phyloP scores from a whole-genome alignment of 495 filamentous ascomycete genomes.

The Friedmanniomyces simplex region DNA sequence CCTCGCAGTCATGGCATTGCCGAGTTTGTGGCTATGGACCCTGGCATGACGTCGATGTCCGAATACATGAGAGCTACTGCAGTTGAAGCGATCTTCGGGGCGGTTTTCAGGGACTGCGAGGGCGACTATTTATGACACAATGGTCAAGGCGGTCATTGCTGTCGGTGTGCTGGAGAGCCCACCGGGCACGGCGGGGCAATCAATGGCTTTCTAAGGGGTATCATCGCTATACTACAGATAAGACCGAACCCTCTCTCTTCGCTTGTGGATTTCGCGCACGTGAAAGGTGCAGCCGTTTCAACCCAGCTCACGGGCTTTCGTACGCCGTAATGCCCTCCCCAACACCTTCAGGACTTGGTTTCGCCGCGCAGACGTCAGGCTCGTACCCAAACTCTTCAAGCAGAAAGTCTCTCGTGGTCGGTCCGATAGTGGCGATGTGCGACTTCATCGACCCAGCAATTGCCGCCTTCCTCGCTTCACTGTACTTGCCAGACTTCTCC shows the following conservation, averaged over 20 bases:
- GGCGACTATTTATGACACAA: not conserved
- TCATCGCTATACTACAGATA: not conserved
- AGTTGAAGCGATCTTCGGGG: conserved; percentile 3
- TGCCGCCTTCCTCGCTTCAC: conserved; percentile 14
- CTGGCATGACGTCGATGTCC: not conserved
- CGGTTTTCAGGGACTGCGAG: not conserved
- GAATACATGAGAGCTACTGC: not conserved
- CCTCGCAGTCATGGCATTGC: not conserved
- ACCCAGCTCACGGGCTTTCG: not conserved
- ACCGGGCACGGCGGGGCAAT: too few species aligned
- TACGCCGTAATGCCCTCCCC: conserved; percentile 37
- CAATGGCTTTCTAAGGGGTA: not conserved
- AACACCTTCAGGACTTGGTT: conserved; percentile 77
- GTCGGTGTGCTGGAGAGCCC: not conserved
- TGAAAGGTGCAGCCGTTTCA: too few species aligned
- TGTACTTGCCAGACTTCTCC: conserved; percentile 37
- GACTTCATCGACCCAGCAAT: conserved; percentile 16
- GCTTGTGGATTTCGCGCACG: too few species aligned
- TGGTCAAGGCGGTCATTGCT: not conserved
- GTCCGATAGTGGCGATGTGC: conserved; percentile 74
- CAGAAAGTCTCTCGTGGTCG: conserved; percentile 77
- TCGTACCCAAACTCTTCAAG: conserved; percentile 53
- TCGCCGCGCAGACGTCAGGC: conserved; percentile 72
- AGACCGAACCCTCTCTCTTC: too few species aligned
- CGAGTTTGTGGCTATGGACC: not conserved